Percentiles rank a stretch among this genome's conserved stretches.
Conservation (phyloP, 768 basidiomycete genomes). For the Podaxis sp. region DNA sequence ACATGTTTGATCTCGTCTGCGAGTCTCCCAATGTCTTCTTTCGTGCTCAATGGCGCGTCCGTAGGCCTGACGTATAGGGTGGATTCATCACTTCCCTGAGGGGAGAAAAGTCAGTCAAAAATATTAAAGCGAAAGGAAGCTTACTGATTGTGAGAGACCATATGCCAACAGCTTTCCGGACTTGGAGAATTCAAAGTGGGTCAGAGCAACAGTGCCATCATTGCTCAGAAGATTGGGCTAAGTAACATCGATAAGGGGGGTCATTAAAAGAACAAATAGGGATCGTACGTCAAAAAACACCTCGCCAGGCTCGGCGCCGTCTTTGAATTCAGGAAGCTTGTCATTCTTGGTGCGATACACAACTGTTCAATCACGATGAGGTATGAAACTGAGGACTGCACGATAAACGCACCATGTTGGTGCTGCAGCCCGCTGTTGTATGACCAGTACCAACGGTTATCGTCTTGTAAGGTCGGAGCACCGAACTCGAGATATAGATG, state of each 20-base stretch:
- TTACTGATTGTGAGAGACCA: slow-evolving; percentile 66
- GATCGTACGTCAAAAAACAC: slow-evolving; percentile 71
- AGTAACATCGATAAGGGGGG: slow-evolving; percentile 8
- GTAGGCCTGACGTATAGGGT: slow-evolving; percentile 68
- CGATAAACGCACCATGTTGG: slow-evolving; percentile 39
- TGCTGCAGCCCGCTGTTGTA: slow-evolving; percentile 75
- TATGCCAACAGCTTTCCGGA: slow-evolving; percentile 74
- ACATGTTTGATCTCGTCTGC: slow-evolving; percentile 68
- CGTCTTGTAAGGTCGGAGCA: slow-evolving; percentile 54
- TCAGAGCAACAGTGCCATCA: slow-evolving; percentile 69
- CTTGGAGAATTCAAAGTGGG: slow-evolving; percentile 55
- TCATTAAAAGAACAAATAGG: background rate
- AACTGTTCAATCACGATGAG: slow-evolving; percentile 31
- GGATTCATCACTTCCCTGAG: slow-evolving; percentile 68
- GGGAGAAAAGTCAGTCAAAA: background rate
- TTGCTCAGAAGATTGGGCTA: slow-evolving; percentile 67
- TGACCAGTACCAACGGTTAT: slow-evolving; percentile 78
- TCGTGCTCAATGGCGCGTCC: slow-evolving; percentile 46
- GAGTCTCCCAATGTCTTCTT: slow-evolving; percentile 47
- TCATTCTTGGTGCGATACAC: slow-evolving; percentile 55
- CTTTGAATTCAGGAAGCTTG: slow-evolving; percentile 49
- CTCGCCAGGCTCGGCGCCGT: slow-evolving; percentile 46
- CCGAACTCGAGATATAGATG: slow-evolving; percentile 43
- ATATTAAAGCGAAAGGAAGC: slow-evolving; percentile 16
- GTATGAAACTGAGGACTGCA: background rate